A percentile compares a stretch with the other conserved stretches of the same genome.
These are phyloP conservation scores for Aspergillus asperescens DNA, from an alignment of 495 filamentous ascomycete genomes.

Conservation along the genomic window DNA sequence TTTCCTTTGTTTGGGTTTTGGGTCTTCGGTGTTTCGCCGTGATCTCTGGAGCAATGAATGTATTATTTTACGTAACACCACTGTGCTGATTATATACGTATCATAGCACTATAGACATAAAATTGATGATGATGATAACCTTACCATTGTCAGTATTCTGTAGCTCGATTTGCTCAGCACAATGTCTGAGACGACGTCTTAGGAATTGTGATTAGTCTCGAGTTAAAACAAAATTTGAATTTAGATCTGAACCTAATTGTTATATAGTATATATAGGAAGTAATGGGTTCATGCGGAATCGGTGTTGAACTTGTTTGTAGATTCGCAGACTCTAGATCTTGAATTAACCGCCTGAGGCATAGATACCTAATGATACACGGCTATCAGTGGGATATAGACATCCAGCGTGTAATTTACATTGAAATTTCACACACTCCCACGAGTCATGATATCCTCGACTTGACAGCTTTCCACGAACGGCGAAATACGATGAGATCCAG, in stretches of 20 bases:
- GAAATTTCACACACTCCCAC: neutral
- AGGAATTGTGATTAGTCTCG: too few species aligned
- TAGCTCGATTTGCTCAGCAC: neutral
- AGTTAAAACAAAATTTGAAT: too few species aligned
- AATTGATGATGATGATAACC: neutral
- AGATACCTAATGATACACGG: neutral
- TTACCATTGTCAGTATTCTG: neutral
- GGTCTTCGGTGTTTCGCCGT: neutral
- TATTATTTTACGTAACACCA: neutral
- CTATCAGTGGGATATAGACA: neutral
- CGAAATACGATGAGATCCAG: neutral
- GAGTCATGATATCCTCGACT: neutral
- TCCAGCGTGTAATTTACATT: neutral
- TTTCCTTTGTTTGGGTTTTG: constrained; percentile 15
- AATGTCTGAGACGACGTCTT: neutral
- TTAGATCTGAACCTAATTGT: too few species aligned
- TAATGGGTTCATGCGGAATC: too few species aligned
- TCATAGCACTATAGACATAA: constrained; percentile 4
- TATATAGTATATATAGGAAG: too few species aligned
- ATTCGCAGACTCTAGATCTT: constrained; percentile 3
- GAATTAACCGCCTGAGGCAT: neutral
- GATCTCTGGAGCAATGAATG: constrained; percentile 11
- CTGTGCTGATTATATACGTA: constrained; percentile 3
- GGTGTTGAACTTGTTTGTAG: neutral
- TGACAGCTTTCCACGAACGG: neutral